Percentiles rank a stretch among this genome's conserved stretches.
phyloP scores from a whole-genome alignment of 805 yeast genomes.

The Blastobotrys robertii region DNA sequence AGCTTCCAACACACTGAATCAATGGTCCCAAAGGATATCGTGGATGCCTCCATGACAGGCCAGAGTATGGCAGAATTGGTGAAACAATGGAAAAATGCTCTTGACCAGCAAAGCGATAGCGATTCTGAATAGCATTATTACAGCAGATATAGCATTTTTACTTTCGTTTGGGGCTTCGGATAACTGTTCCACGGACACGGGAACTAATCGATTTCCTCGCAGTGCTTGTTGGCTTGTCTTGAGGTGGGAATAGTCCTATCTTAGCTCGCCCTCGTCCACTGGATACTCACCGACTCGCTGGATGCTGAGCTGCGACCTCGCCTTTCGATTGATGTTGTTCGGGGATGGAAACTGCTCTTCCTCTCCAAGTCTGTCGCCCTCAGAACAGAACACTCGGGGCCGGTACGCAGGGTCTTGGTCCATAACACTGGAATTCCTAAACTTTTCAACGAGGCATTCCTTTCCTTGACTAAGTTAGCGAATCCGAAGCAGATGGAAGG shows the following conservation, averaged over 20 bases:
- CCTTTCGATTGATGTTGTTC: slow-evolving; percentile 25
- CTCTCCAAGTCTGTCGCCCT: slow-evolving; percentile 34
- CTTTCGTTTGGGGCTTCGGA: too few species aligned
- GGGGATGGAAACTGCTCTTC: slow-evolving; percentile 36
- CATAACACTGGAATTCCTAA: slow-evolving; percentile 43
- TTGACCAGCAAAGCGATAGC: slow-evolving; percentile 7
- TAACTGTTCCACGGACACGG: too few species aligned
- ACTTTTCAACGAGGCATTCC: slow-evolving; percentile 36
- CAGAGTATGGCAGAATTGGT: slow-evolving; percentile 8
- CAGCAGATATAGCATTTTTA: too few species aligned
- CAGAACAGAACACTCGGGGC: slow-evolving; percentile 38
- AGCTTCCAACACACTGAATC: slow-evolving; percentile 78
- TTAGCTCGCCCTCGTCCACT: background rate
- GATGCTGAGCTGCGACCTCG: slow-evolving; percentile 27
- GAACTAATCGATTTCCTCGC: too few species aligned
- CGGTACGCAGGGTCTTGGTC: slow-evolving; percentile 37
- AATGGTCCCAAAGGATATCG: slow-evolving; percentile 85
- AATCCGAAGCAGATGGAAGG: slow-evolving; percentile 1
- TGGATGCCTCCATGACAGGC: slow-evolving; percentile 59
- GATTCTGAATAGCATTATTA: background rate
- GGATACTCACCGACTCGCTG: slow-evolving; percentile 21
- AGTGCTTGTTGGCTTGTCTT: background rate
- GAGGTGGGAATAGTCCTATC: slow-evolving; percentile 14
- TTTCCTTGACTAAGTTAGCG: slow-evolving; percentile 33
- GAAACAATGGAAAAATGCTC: slow-evolving; percentile 5